Evolutionary conservation across 2,329 filamentous ascomycete genomes (phyloP), one percentile per base, ranked within the genome.

Genomic region (Pseudogymnoascus sp.): DNA sequence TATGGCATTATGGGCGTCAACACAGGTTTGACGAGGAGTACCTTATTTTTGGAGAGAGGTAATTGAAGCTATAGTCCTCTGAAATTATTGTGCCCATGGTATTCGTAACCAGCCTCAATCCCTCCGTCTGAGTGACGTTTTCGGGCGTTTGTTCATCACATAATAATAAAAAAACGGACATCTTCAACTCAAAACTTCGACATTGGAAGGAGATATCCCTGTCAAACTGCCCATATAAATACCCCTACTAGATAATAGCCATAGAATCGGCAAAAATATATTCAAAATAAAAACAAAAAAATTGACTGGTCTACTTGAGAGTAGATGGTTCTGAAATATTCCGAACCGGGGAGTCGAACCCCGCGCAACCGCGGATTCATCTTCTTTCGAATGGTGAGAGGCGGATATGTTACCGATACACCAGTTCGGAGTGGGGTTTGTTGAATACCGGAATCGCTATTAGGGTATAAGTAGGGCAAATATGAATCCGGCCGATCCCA

Each of bases 371-470:
- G 43, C 43, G 43, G 43, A 50, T 50, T 50, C 43, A 16, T 16
- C 30, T 50, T 50, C 43, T 50, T 50, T 50, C 43, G 43, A 50
- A 50, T 50, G 43, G 43, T 50, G 43, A 50, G 43, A 50, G 43
- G 43, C 43, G 43, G 43, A 50, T 50, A 50, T 50, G 43, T 50
- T 50, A 50, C 43, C 43, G 43, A 50, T 50, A 50, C 43, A 50
- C 43, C 43, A 50, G 43, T 50, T 50, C 43, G 43, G 43, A 50
- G 43, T 50, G 43, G 43, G 25, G n/a, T 50, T 25, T 25, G 22
- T 25, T 50, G 43, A 18, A 50, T n/a, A 30, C 22, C 25, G 43
- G 43, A 30, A 12, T 33, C n/a, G 6, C n/a, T 54, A 54, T 30
- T 54, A 18, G 43, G 4, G 43, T 54, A 54, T 9, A 54, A 18